Evolutionary conservation across 2,329 filamentous ascomycete species (phyloP), one percentile per base, ranked within the genome.

Genomic region (Amauroascus verrucosus): DNA sequence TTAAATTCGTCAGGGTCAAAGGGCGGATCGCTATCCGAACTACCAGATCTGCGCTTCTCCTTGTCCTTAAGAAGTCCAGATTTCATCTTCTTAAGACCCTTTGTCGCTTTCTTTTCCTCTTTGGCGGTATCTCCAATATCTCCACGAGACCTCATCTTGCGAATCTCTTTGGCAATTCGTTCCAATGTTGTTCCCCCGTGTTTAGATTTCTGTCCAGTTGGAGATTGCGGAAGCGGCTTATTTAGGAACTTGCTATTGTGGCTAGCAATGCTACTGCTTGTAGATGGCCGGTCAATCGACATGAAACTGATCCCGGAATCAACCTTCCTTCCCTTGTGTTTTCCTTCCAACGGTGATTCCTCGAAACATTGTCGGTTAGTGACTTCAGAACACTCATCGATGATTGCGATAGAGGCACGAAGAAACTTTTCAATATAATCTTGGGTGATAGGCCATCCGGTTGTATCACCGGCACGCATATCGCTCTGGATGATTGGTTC

Each of bases 271-370:
- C 67, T 68, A 56, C 64, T 70, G 56, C 64, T 70, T 26, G 69
- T 69, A 8, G 67, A 66, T 28, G 68, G 64, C 28, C 64, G 65
- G 40, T 65, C 65, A 22, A 64, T 59, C 1, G 69, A 69, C 48
- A 70, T 72, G 60, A 83, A 82, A 65, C 79, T 82, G 55, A 83
- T 77, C 18, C 81, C 81, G 2, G 81, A 84, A 63, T 84, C 81
- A 20, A 77, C 77, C 66, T 82, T 83, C 61, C 79, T 75, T 35
- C 70, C 69, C 60, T 75, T 76, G 46, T 55, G 56, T 56, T 64
- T 62, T 50, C 64, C 59, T 41, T 63, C 57, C n/a, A 62, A 61
- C 13, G 64, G 61, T 16, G 57, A 56, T 28, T 62, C 62, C 48
- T 68, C 66, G 32, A 69, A 62, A 57, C 68, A 69, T 32, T 70